Conservation (phyloP, 495 filamentous ascomycete species). For the Podospora pseudocomata region DNA sequence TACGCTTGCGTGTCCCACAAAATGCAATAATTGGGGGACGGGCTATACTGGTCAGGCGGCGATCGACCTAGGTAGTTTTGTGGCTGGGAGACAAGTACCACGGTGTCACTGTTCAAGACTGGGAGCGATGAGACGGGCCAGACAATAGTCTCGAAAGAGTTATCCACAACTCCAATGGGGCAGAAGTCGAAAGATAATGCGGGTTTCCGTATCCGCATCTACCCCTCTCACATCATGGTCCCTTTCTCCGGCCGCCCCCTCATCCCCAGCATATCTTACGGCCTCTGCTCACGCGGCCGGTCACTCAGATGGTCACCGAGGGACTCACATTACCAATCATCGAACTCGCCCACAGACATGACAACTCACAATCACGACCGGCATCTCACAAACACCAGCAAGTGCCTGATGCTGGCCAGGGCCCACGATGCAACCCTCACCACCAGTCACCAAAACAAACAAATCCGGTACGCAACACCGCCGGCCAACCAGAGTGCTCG, state of each 20-base stretch:
- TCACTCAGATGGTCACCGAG: neutral
- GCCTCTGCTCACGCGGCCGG: neutral
- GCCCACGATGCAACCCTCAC: neutral
- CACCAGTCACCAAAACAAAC: neutral
- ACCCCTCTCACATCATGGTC: neutral
- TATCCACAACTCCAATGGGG: neutral
- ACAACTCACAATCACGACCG: neutral
- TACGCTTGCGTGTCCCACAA: neutral
- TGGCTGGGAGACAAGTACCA: neutral
- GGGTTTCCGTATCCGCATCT: neutral
- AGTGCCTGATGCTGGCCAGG: too few species aligned
- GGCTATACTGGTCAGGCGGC: neutral
- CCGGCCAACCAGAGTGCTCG: neutral
- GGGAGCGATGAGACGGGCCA: neutral
- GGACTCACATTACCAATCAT: neutral
- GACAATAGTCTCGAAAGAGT: neutral
- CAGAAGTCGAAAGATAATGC: neutral
- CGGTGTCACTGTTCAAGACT: neutral
- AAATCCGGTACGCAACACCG: neutral
- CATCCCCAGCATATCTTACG: neutral
- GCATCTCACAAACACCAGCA: too few species aligned
- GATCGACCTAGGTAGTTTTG: neutral
- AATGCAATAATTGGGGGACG: neutral
- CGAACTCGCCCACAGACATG: neutral
- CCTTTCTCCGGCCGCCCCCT: neutral